Conservation (phyloP, 768 basidiomycete genomes). For the Clathrus columnatus region DNA sequence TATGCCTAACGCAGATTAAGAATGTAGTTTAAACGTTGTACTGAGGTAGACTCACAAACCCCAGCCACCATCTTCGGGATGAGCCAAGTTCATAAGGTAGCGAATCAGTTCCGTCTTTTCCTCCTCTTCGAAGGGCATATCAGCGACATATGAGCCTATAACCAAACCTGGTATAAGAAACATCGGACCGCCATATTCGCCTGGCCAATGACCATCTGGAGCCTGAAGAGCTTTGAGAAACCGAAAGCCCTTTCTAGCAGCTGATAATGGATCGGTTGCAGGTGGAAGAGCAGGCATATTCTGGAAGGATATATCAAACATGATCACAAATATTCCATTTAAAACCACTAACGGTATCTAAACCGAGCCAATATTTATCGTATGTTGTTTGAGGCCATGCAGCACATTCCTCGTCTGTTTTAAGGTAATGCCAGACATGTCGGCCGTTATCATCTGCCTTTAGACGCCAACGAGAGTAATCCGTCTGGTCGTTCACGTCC, state of each 20-base stretch:
- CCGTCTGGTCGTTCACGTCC: slow-evolving; percentile 32
- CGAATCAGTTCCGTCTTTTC: slow-evolving; percentile 86
- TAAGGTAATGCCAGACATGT: slow-evolving; percentile 80
- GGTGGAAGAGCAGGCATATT: slow-evolving; percentile 52
- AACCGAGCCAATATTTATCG: slow-evolving; percentile 86
- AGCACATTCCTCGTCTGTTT: slow-evolving; percentile 41
- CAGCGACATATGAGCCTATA: slow-evolving; percentile 89
- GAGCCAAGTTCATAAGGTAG: slow-evolving; percentile 76
- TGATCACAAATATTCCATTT: neutral
- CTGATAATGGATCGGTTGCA: slow-evolving; percentile 61
- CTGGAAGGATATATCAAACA: slow-evolving; percentile 26
- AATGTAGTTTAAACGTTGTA: neutral
- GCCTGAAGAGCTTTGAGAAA: slow-evolving; percentile 90
- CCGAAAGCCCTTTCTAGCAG: slow-evolving; percentile 77
- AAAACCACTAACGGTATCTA: slow-evolving; percentile 45
- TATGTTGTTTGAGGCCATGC: slow-evolving; percentile 71
- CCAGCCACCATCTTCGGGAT: slow-evolving; percentile 89
- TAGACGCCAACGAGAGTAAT: slow-evolving; percentile 74
- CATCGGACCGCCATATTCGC: slow-evolving; percentile 91
- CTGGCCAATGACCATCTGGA: slow-evolving; percentile 88
- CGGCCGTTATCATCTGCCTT: slow-evolving; percentile 67
- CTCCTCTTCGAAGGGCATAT: slow-evolving; percentile 67
- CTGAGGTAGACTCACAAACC: slow-evolving; percentile 62
- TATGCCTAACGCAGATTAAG: slow-evolving; percentile 49
- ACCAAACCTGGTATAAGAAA: slow-evolving; percentile 84